These are phyloP conservation scores for Peronospora farinosa DNA, from an alignment of 352 stramenopile species.

Conservation along the genomic window DNA sequence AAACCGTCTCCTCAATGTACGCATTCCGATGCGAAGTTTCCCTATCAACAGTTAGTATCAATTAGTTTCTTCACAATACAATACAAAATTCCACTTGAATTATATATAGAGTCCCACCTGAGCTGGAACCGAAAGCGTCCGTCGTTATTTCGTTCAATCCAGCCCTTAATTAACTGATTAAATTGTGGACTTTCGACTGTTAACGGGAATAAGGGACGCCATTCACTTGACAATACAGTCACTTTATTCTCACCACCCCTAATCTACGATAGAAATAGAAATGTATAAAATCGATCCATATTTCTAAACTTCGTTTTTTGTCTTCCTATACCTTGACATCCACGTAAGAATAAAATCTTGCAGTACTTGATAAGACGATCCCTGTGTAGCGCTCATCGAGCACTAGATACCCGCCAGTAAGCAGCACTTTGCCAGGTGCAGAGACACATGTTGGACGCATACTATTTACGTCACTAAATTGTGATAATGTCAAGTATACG, in stretches of 20 bases:
- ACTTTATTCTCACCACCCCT: not conserved
- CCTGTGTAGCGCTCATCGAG: constrained; percentile 88
- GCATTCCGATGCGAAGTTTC: constrained; percentile 56
- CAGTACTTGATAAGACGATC: constrained; percentile 87
- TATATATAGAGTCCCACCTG: constrained; percentile 22
- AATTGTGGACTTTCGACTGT: constrained; percentile 90
- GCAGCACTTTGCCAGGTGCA: constrained; percentile 93
- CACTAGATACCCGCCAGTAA: constrained; percentile 94
- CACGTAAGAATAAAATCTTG: constrained; percentile 91
- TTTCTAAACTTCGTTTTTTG: not conserved
- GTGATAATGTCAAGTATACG: not conserved
- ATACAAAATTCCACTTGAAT: not conserved
- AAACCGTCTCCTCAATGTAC: constrained; percentile 89
- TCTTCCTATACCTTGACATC: constrained; percentile 7
- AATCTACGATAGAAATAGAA: constrained; percentile 10
- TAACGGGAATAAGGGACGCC: constrained; percentile 28
- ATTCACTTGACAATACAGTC: constrained; percentile 4
- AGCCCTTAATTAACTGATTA: constrained; percentile 41
- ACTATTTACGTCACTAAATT: not conserved
- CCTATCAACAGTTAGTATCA: constrained; percentile 13
- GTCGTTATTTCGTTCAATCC: constrained; percentile 20
- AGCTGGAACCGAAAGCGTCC: constrained; percentile 29
- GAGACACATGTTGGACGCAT: constrained; percentile 57
- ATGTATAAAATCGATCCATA: not conserved
- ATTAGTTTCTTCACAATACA: not conserved